These are phyloP conservation scores for Stephanodiscus triporus DNA, from an alignment of 108 stramenopile genomes.

Conservation along the genomic window DNA sequence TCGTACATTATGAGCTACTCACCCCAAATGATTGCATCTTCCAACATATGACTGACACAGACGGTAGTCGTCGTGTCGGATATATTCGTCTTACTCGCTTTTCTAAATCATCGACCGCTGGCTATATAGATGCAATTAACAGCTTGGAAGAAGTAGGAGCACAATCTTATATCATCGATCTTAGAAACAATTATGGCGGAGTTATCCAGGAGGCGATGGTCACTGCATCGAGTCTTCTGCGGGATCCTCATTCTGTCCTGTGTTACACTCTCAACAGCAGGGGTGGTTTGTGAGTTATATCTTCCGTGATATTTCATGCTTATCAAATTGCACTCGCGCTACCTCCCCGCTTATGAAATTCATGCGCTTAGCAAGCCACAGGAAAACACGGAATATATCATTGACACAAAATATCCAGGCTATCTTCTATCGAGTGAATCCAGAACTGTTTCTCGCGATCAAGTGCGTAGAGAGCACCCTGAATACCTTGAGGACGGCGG, in stretches of 20 bases:
- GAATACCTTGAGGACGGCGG: slow-evolving; percentile 60
- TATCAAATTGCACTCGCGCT: no score
- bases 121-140: slow-evolving; percentile 66
- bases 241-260: slow-evolving; percentile 77
- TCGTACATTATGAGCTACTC: slow-evolving; percentile 74
- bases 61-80: slow-evolving; percentile 52
- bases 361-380: no score
- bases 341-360: no score
- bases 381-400: slow-evolving; percentile 78
- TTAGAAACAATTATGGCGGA: slow-evolving; percentile 86
- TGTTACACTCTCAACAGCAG: slow-evolving; percentile 80
- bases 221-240: slow-evolving; percentile 75
- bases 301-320: no score
- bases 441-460: slow-evolving; percentile 49
- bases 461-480: slow-evolving; percentile 71
- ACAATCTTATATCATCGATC: slow-evolving; percentile 78
- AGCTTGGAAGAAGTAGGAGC: slow-evolving; percentile 72
- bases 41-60: slow-evolving; percentile 30
- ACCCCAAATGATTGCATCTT: slow-evolving; percentile 61
- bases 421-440: slow-evolving; percentile 72
- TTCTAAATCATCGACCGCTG: slow-evolving; percentile 68
- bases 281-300: no score
- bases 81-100: slow-evolving; percentile 86
- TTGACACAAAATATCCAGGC: slow-evolving; percentile 79
- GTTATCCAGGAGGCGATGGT: slow-evolving; percentile 87